Evolutionary conservation across 2,329 filamentous ascomycete species (phyloP).

Genomic region (Sclerotinia nivalis): DNA sequence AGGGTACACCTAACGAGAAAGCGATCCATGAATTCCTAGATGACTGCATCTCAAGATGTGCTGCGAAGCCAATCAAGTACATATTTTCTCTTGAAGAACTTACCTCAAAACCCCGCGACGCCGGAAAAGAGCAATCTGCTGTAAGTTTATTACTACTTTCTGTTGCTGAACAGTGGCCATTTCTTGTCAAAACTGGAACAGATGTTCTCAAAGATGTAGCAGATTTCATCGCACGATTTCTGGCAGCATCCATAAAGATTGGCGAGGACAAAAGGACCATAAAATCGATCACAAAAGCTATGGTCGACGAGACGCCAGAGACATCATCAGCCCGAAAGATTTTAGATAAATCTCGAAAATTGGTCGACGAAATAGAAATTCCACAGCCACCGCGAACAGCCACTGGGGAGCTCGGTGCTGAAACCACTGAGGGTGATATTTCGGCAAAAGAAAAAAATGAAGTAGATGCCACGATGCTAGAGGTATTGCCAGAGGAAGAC

Average conservation of each 20-base stretch:
- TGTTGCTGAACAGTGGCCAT: constrained; percentile 77
- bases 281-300: constrained; percentile 47
- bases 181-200: constrained; percentile 55
- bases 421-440: constrained; percentile 11
- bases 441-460: constrained; percentile 28
- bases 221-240: constrained; percentile 58
- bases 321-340: constrained; percentile 40
- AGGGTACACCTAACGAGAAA: constrained; percentile 43
- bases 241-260: constrained; percentile 55
- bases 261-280: constrained; percentile 53
- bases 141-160: constrained; percentile 68
- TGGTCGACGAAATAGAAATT: constrained; percentile 35
- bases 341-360: constrained; percentile 34
- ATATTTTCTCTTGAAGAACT: constrained; percentile 66
- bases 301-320: constrained; percentile 45
- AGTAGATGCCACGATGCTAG: constrained; percentile 28
- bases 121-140: constrained; percentile 40
- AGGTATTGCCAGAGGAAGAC: constrained; percentile 43
- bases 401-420: background rate
- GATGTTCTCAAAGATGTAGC: constrained; percentile 52
- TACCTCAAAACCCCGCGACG: constrained; percentile 43
- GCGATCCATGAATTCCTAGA: constrained; percentile 72
- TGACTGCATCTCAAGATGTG: constrained; percentile 76
- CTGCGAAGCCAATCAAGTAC: constrained; percentile 78
- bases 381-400: constrained; percentile 24